Conservation (phyloP, 2,329 filamentous ascomycete genomes). For the Calonectria ilicicola region DNA sequence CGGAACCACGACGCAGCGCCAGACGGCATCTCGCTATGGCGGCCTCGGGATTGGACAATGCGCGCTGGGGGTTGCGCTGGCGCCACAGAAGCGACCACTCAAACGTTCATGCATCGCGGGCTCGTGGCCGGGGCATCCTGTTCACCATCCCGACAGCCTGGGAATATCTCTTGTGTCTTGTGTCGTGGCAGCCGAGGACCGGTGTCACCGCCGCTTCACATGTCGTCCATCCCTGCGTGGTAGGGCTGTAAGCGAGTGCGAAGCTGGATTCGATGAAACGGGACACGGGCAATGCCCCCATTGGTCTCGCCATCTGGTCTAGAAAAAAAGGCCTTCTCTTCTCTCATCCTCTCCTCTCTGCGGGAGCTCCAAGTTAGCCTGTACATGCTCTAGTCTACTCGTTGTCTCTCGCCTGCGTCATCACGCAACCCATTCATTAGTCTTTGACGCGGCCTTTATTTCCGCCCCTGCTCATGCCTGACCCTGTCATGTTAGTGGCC, state of each 20-base stretch:
- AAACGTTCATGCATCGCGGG: slow-evolving; percentile 2
- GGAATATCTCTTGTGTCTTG: not conserved
- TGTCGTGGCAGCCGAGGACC: not conserved
- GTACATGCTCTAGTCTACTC: not conserved
- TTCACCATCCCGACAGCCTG: slow-evolving; percentile 2
- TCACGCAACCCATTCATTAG: not conserved
- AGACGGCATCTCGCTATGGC: slow-evolving; percentile 14
- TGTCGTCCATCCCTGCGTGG: not conserved
- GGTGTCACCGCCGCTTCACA: not conserved
- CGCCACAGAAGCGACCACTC: not conserved
- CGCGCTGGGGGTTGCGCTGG: not conserved
- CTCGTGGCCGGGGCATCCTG: not conserved
- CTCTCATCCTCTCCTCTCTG: too few relatives aligned
- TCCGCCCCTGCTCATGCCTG: not conserved
- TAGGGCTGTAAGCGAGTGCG: slow-evolving; percentile 15
- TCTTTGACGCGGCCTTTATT: not conserved
- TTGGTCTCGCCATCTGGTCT: not conserved
- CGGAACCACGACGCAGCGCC: not conserved
- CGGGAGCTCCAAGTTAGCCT: not conserved
- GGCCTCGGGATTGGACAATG: slow-evolving; percentile 12
- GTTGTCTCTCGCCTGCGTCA: not conserved
- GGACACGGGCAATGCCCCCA: not conserved
- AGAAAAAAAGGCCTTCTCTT: too few relatives aligned
- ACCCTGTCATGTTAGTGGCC: too few relatives aligned
- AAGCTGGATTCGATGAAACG: slow-evolving; percentile 3